Percentiles rank a stretch among this genome's conserved stretches.
Evolutionary conservation across 139 green algal genomes (phyloP).

Genomic region (Yamagishiella unicocca): DNA sequence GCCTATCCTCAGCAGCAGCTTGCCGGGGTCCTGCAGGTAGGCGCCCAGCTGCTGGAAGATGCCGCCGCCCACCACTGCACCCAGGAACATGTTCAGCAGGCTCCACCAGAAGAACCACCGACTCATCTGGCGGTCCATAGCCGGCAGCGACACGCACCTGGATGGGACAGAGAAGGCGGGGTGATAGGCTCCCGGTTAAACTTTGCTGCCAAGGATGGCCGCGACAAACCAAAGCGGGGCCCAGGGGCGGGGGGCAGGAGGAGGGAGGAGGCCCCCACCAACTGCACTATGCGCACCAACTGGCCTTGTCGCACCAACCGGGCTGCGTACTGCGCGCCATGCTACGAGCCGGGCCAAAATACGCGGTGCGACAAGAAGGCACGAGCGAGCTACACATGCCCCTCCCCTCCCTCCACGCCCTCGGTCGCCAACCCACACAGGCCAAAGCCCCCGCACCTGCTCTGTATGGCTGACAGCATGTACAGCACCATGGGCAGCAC

Average conservation of each 20-base stretch:
- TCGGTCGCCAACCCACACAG: too few species aligned
- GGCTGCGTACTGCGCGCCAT: too few species aligned
- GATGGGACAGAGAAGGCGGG: too few species aligned
- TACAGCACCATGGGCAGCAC: constrained; percentile 38
- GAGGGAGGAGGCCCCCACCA: too few species aligned
- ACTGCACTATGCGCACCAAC: too few species aligned
- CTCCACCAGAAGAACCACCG: constrained; percentile 68
- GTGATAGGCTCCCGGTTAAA: too few species aligned
- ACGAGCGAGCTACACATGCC: background rate
- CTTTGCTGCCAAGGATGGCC: too few species aligned
- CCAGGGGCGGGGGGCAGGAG: too few species aligned
- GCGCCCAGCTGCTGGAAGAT: constrained; percentile 52
- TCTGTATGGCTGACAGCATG: constrained; percentile 23
- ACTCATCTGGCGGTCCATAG: constrained; percentile 59
- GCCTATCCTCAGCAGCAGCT: constrained; percentile 34
- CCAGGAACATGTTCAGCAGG: constrained; percentile 70
- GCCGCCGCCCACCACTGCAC: constrained; percentile 64
- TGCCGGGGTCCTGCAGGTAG: constrained; percentile 47
- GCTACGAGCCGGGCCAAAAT: too few species aligned
- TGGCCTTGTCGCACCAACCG: too few species aligned
- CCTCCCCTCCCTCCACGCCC: background rate
- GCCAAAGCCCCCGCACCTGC: constrained; percentile 30
- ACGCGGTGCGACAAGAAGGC: too few species aligned
- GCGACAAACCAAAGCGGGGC: too few species aligned
- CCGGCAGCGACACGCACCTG: constrained; percentile 49